phyloP scores from a whole-genome alignment of 2,329 filamentous ascomycete genomes.

The Fusarium sp. region DNA sequence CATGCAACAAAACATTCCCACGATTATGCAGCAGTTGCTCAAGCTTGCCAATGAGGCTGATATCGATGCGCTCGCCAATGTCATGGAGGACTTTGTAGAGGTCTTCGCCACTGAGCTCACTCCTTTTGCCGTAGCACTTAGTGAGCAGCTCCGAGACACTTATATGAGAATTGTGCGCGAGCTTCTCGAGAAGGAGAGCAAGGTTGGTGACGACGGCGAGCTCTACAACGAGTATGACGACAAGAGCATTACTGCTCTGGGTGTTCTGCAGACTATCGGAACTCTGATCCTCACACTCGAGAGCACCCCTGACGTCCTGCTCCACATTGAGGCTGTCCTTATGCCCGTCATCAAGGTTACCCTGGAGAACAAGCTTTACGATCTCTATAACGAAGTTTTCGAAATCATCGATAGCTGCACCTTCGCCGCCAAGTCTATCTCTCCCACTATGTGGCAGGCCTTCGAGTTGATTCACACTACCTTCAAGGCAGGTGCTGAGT shows the following conservation, averaged over 20 bases:
- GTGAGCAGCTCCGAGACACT: slow-evolving; percentile 94
- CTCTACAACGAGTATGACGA: slow-evolving; percentile 94
- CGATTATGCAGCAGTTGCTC: slow-evolving; percentile 98
- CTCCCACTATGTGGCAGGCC: slow-evolving; percentile 96
- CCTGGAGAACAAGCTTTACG: slow-evolving; percentile 96
- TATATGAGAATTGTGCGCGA: slow-evolving; percentile 94
- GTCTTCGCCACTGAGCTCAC: slow-evolving; percentile 97
- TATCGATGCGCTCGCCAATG: slow-evolving; percentile 95
- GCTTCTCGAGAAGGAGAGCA: slow-evolving; percentile 86
- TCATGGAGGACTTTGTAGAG: slow-evolving; percentile 99
- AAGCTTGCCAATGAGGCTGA: slow-evolving; percentile 98
- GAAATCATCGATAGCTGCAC: slow-evolving; percentile 99
- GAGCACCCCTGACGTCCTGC: slow-evolving; percentile 93
- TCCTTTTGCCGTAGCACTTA: slow-evolving; percentile 94
- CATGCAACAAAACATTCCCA: slow-evolving; percentile 98
- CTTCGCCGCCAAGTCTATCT: slow-evolving; percentile 95
- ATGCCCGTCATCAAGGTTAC: slow-evolving; percentile 98
- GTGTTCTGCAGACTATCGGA: slow-evolving; percentile 96
- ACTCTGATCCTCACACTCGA: slow-evolving; percentile 96
- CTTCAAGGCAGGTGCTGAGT: slow-evolving; percentile 95
- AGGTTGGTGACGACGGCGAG: slow-evolving; percentile 79
- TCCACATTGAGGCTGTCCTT: slow-evolving; percentile 93
- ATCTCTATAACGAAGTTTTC: slow-evolving; percentile 97
- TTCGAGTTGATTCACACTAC: slow-evolving; percentile 97
- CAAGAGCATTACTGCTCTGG: slow-evolving; percentile 97